Evolutionary conservation across 805 yeast genomes (phyloP), one percentile per base, ranked within the genome.

Genomic region (Diddensiella caesifluorescens): DNA sequence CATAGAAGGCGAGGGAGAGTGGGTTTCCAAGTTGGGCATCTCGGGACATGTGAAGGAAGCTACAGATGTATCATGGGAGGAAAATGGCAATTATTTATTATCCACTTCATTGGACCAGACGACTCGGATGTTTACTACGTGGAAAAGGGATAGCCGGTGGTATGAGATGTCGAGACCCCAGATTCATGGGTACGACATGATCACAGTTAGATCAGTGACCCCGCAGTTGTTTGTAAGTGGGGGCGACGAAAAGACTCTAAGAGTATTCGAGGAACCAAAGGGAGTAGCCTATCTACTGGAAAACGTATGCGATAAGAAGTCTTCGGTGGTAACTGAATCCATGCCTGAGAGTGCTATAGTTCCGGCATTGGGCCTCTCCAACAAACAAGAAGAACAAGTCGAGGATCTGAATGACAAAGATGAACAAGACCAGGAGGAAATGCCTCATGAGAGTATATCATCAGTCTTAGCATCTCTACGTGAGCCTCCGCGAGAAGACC

Each of bases 101-200:
- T 68, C 86, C 0, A 87, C 96, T 0, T 88, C 97, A 0, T 63
- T 84, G 32, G 99, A 92, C 59, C 97, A 92, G 64, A 92, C 99
- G 0, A 86, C 97, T 0, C 72, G 98, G 54, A 59, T 92, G 19
- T 82, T 73, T 62, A 79, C 95, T 0, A 75, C 73, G 21, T 83
- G 87, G 85, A 57, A 65, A 26, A 43, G 53, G 9, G 46, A 51
- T n/a, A 16, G 27, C 5, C 9, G 13, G 12, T 88, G 96, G 95
- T 82, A 81, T 57, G 99, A 92, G 61, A 81, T 92, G 61, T 86
- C 96, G 1, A 75, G 99, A 52, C 97, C 98, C 0, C 99, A 92
- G 62, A 92, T 92, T 49, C 99, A 92, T 61, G 99, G 99, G 5
- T 92, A 87, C 59, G 97, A 92, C 57, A 88, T 92, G 97, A 72